These are phyloP conservation scores for Dianthus caryophyllus DNA, from an alignment of 148 eudicot species.

Conservation along the genomic window DNA sequence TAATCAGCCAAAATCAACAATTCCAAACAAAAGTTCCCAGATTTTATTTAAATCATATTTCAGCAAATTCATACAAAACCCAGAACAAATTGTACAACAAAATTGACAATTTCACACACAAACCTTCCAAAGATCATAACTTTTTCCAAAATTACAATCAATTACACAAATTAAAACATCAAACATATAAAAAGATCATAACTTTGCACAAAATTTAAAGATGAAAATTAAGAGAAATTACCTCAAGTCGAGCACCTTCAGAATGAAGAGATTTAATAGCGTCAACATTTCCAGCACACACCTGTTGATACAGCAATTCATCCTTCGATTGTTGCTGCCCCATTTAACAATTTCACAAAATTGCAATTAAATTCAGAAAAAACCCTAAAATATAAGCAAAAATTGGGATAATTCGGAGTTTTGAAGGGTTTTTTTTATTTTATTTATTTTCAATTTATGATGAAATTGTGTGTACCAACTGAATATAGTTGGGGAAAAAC, in stretches of 20 bases:
- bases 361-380: conserved; percentile 10
- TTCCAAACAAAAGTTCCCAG: no score
- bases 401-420: not conserved
- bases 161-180: no score
- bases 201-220: not conserved
- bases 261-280: conserved; percentile 66
- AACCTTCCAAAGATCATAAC: no score
- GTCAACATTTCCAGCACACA: conserved; percentile 55
- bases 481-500: not conserved
- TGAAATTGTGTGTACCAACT: conserved; percentile 7
- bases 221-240: conserved; percentile 16
- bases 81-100: not conserved
- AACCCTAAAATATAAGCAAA: not conserved
- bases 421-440: not conserved
- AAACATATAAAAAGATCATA: not conserved
- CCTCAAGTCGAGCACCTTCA: conserved; percentile 93
- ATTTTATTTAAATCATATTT: not conserved
- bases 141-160: no score
- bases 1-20: no score
- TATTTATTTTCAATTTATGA: not conserved
- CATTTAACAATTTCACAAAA: conserved; percentile 33
- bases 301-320: conserved; percentile 77
- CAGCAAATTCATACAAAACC: not conserved
- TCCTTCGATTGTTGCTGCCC: conserved; percentile 86
- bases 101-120: not conserved